Conservation (phyloP, 2,329 filamentous ascomycete species). For the Fusarium sp. region DNA sequence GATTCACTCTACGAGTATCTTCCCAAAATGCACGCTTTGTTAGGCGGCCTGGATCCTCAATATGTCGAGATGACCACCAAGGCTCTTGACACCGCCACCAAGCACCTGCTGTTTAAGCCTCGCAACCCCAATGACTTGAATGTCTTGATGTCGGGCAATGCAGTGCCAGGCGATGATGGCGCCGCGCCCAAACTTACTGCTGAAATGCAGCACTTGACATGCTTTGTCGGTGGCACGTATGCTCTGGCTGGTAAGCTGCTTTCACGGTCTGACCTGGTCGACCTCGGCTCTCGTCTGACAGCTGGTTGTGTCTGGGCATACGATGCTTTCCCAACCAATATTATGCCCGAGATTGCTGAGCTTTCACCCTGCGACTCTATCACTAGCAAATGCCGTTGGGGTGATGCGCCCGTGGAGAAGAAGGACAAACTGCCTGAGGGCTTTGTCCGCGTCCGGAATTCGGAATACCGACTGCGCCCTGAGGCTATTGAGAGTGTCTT, state of each 20-base stretch:
- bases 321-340: slow-evolving; percentile 59
- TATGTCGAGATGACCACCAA: slow-evolving; percentile 74
- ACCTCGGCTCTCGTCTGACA: slow-evolving; percentile 60
- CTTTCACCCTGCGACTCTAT: slow-evolving; percentile 52
- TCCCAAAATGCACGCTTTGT: slow-evolving; percentile 68
- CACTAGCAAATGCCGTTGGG: slow-evolving; percentile 52
- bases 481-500: slow-evolving; percentile 66
- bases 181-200: slow-evolving; percentile 46
- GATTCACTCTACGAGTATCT: slow-evolving; percentile 70
- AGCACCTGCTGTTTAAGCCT: slow-evolving; percentile 75
- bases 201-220: slow-evolving; percentile 70
- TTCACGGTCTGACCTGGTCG: slow-evolving; percentile 57
- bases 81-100: slow-evolving; percentile 69
- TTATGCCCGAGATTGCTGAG: slow-evolving; percentile 65
- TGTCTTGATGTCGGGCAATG: slow-evolving; percentile 67
- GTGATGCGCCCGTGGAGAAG: slow-evolving; percentile 40
- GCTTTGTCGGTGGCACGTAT: slow-evolving; percentile 78
- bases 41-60: slow-evolving; percentile 71
- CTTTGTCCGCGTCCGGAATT: slow-evolving; percentile 65
- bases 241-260: slow-evolving; percentile 74
- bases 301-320: slow-evolving; percentile 68
- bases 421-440: slow-evolving; percentile 58
- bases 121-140: slow-evolving; percentile 69
- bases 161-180: slow-evolving; percentile 45
- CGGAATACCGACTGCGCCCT: slow-evolving; percentile 58